Conservation (phyloP, 768 basidiomycete species). For the Pleurotus tuoliensis region DNA sequence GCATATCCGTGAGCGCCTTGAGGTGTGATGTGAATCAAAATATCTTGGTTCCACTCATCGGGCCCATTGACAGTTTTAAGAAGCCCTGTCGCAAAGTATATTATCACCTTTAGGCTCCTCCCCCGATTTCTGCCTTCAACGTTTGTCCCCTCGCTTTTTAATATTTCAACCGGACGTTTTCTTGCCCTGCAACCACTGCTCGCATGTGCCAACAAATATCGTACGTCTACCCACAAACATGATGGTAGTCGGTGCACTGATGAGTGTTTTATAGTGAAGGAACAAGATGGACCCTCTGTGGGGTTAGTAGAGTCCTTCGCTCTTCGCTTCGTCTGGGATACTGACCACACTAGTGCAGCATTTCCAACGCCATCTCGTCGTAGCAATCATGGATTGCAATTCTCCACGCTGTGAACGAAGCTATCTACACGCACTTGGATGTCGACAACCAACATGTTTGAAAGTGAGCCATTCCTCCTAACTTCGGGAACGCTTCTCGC, state of each 20-base stretch:
- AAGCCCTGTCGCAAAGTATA: conserved; percentile 2
- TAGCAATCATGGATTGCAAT: conserved; percentile 75
- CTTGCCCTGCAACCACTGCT: neutral
- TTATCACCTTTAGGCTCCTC: conserved; percentile 14
- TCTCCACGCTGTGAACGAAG: conserved; percentile 60
- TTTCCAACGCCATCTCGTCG: conserved; percentile 72
- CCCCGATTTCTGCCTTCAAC: conserved; percentile 12
- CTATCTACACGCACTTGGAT: conserved; percentile 52
- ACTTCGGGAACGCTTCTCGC: neutral
- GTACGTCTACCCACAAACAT: conserved; percentile 38
- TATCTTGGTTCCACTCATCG: conserved; percentile 7
- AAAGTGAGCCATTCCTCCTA: conserved; percentile 40
- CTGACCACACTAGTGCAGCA: conserved; percentile 41
- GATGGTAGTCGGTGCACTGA: conserved; percentile 7
- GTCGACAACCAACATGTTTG: conserved; percentile 49
- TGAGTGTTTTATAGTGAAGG: conserved; percentile 51
- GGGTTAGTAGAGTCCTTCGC: conserved; percentile 39
- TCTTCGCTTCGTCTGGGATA: neutral
- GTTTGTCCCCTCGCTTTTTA: neutral
- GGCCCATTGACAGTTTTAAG: conserved; percentile 1
- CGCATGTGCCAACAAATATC: conserved; percentile 74
- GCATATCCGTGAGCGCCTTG: conserved; percentile 15
- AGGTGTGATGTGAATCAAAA: conserved; percentile 9
- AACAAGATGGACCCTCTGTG: conserved; percentile 70
- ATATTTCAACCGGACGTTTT: neutral